Evolutionary conservation across 2,329 filamentous ascomycete species (phyloP), one percentile per base, ranked within the genome.

Genomic region (Fusarium neocosmosporiellum): DNA sequence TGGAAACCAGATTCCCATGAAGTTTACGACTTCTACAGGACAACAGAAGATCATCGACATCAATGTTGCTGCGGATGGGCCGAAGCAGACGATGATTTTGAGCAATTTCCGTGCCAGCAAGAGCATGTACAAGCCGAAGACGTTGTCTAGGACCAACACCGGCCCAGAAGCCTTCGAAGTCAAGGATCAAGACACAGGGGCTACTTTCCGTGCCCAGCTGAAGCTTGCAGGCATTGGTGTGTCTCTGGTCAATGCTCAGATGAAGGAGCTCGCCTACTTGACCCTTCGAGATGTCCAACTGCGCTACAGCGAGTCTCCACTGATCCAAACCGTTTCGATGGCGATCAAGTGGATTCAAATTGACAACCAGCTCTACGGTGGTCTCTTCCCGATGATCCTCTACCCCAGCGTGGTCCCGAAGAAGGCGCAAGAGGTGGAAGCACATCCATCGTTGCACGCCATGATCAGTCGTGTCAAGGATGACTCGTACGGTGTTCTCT

Each of bases 311-410:
- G 96, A 99, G 78, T 98, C 96, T n/a, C 89, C 91, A 20, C 86
- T 98, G 18, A 98, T 98, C 79, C 96, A 99, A 82, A 98, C 95
- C 1, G 84, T 98, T 70, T 96, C 94, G 55, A 86, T 96, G 59
- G 94, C 94, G 0, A 92, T 98, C 80, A 98, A 99, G 82, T 99
- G 97, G 97, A 96, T 99, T 31, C 96, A 99, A 82, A 94, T 99
- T 76, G 96, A 99, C 83, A 99, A 99, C 77, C 96, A 99, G 82
- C 89, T 99, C 16, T 99, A 99, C 78, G 97, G 97, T 31, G 96
- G 97, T 29, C 95, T 99, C 75, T 99, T 99, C 87, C 96, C 96
- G 0, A 97, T 99, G 84, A 91, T 99, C 33, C 87, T 99, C 65
- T 99, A 99, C 80, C 96, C 96, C 7, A 98, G 95, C 83, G 96